Evolutionary conservation across 208 protist genomes (phyloP), one percentile per base, ranked within the genome.

Genomic region (Herpetomonas samuelpessoai): DNA sequence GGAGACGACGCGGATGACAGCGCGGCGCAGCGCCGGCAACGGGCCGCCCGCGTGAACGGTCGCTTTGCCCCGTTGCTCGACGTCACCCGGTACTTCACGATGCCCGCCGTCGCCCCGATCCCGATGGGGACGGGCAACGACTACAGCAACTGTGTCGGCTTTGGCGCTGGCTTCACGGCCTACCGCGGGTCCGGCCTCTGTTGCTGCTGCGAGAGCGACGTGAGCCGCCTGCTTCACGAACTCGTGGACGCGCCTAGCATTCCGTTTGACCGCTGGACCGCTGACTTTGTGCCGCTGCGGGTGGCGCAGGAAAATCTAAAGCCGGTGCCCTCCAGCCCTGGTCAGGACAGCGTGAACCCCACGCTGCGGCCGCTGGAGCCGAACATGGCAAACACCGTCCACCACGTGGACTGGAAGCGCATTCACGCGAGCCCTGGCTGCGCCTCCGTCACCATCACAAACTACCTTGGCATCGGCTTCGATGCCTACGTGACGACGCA

Each of bases 41-140:
- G 35, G 10, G 52, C 22, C 7, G 31, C 6, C 10, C 10, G 29
- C 4, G 4, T 26, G 7, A 7, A 4, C 9, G 4, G 52, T 19
- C 52, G 52, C 31, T 35, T 12, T 22, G 29, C 52, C 12, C 35
- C 10, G 39, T 6, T 49, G 14, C 48, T 35, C 16, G 19, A 10
- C 18, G 26, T 14, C 7, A 51, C 62, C 31, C 30, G 39, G 4
- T 73, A 64, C 61, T 85, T 76, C 61, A 76, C 61, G 18, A 45
- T 90, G n/a, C 88, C 88, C 9, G 88, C 88, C 21, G 50, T 95
- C 7, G 84, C 81, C 2, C 74, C 81, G 26, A 58, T 95, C 26
- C 79, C 88, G 12, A 71, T 92, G 22, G 88, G 88, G 16, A 95
- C 88, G 0, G 88, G 88, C 27, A 95, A 95, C 69, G 88, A 95